These are phyloP conservation scores for Cystobasidium tubakii DNA, from an alignment of 768 basidiomycete genomes.

Conservation along the genomic window DNA sequence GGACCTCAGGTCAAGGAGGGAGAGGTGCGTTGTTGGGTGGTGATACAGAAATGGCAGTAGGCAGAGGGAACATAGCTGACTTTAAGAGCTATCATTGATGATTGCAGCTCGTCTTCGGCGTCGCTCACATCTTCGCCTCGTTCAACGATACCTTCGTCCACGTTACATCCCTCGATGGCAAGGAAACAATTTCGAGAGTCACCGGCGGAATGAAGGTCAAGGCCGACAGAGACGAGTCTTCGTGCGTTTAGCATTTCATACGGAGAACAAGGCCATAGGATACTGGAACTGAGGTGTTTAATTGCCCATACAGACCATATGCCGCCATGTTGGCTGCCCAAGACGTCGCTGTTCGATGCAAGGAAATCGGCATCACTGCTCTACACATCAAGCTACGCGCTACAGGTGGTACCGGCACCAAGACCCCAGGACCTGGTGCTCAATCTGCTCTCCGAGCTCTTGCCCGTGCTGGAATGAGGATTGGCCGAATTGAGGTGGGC, in stretches of 20 bases:
- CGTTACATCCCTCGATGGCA: slow-evolving; percentile 95
- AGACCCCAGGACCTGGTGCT: slow-evolving; percentile 97
- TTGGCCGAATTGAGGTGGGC: slow-evolving; percentile 76
- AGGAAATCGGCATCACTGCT: slow-evolving; percentile 96
- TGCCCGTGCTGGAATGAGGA: slow-evolving; percentile 95
- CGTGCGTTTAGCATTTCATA: slow-evolving; percentile 59
- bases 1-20: slow-evolving; percentile 94
- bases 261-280: background rate
- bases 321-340: slow-evolving; percentile 64
- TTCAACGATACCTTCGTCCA: slow-evolving; percentile 99
- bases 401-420: slow-evolving; percentile 94
- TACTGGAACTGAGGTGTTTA: background rate
- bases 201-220: slow-evolving; percentile 99
- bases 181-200: slow-evolving; percentile 97
- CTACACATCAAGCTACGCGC: slow-evolving; percentile 99
- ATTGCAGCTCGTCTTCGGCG: slow-evolving; percentile 54
- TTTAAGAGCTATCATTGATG: background rate
- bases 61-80: slow-evolving; percentile 1
- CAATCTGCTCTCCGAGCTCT: slow-evolving; percentile 97
- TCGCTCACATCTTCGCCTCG: slow-evolving; percentile 96
- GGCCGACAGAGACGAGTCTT: slow-evolving; percentile 99
- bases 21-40: slow-evolving; percentile 72
- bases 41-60: background rate
- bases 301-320: slow-evolving; percentile 39
- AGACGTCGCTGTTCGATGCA: slow-evolving; percentile 91